A percentile compares a stretch with the other conserved stretches of the same genome.
Conservation (phyloP, 2,329 filamentous ascomycete species). For the Aspergillus uvarum region DNA sequence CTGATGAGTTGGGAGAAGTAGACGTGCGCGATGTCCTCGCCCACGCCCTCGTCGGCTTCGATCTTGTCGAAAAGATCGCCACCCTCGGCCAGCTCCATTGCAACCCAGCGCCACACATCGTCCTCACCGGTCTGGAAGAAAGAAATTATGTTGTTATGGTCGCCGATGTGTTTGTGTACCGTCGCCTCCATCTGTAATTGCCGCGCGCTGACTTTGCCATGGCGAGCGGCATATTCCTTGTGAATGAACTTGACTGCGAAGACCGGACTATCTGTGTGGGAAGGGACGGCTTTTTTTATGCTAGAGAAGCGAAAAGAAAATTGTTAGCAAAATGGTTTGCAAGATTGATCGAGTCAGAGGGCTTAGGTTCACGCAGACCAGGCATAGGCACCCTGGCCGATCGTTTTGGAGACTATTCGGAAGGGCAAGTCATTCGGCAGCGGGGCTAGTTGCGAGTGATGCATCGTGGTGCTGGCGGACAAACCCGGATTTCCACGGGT, state of each 20-base stretch:
- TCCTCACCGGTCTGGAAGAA: slow-evolving; percentile 90
- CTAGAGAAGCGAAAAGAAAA: slow-evolving; percentile 46
- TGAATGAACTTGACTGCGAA: slow-evolving; percentile 99
- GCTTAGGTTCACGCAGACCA: slow-evolving; percentile 58
- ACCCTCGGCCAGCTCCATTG: slow-evolving; percentile 94
- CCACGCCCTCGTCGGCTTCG: slow-evolving; percentile 93
- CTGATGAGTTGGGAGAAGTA: slow-evolving; percentile 92
- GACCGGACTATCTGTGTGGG: slow-evolving; percentile 66
- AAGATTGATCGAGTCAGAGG: not conserved
- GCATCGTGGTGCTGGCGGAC: slow-evolving; percentile 43
- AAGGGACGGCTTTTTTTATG: slow-evolving; percentile 88
- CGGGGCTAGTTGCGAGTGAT: slow-evolving; percentile 84
- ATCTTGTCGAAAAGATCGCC: slow-evolving; percentile 99
- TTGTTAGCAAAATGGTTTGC: slow-evolving; percentile 12
- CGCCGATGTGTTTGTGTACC: slow-evolving; percentile 81
- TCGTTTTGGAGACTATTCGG: slow-evolving; percentile 91
- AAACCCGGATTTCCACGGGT: slow-evolving; percentile 2
- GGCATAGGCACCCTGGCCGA: slow-evolving; percentile 94
- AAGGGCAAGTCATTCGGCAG: slow-evolving; percentile 84
- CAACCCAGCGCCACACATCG: slow-evolving; percentile 88
- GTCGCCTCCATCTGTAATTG: slow-evolving; percentile 91
- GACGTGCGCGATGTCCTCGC: slow-evolving; percentile 89
- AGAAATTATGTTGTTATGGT: slow-evolving; percentile 90
- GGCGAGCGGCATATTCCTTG: slow-evolving; percentile 86
- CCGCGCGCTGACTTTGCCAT: slow-evolving; percentile 83